phyloP scores from a whole-genome alignment of 768 basidiomycete species.

The Neoboletus subvelutipes region DNA sequence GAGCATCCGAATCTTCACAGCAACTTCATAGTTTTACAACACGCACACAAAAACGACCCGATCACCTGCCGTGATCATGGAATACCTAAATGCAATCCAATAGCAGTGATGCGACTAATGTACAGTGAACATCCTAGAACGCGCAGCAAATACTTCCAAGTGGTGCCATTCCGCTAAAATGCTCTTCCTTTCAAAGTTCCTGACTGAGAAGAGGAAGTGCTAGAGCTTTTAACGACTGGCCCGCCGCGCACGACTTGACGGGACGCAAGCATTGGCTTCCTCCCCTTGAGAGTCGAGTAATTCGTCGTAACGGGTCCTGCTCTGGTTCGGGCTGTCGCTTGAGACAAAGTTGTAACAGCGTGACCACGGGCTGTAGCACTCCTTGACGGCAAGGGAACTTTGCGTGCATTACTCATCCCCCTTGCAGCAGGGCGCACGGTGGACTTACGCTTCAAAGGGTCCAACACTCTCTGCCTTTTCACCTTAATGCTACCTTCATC shows the following conservation, averaged over 20 bases:
- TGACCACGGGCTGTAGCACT: slow-evolving; percentile 10
- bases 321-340: slow-evolving; percentile 10
- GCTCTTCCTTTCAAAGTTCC: slow-evolving; percentile 22
- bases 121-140: slow-evolving; percentile 23
- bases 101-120: slow-evolving; percentile 15
- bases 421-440: slow-evolving; percentile 26
- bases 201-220: slow-evolving; percentile 28
- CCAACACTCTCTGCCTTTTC: slow-evolving; percentile 30
- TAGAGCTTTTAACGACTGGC: slow-evolving; percentile 20
- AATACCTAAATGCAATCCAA: slow-evolving; percentile 8
- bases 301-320: slow-evolving; percentile 9
- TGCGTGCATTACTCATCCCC: slow-evolving; percentile 15
- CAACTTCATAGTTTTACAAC: background rate
- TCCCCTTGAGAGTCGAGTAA: slow-evolving; percentile 13
- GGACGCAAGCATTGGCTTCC: slow-evolving; percentile 6
- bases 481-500: slow-evolving; percentile 8
- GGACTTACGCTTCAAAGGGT: slow-evolving; percentile 25
- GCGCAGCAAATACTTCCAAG: background rate
- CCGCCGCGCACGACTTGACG: slow-evolving; percentile 13
- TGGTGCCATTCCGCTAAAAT: slow-evolving; percentile 7
- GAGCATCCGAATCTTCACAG: background rate
- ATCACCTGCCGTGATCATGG: background rate
- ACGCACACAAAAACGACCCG: background rate
- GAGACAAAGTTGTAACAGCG: slow-evolving; percentile 8
- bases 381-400: slow-evolving; percentile 12